These are phyloP conservation scores for Colletotrichum sp. DNA, from an alignment of 2,329 filamentous ascomycete genomes.

Conservation along the genomic window DNA sequence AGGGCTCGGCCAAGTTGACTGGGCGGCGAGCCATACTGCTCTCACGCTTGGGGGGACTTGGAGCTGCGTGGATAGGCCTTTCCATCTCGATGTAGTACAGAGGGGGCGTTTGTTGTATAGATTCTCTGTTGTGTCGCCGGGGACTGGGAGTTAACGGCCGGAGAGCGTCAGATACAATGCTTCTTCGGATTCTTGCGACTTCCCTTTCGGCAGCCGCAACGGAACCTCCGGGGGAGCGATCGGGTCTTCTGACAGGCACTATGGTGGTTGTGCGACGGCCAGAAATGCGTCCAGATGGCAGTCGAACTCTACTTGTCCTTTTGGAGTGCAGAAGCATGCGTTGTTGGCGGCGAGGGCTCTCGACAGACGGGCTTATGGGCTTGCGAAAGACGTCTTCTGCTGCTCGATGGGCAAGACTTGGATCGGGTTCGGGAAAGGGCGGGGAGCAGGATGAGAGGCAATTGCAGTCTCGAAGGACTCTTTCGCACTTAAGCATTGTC, in stretches of 20 bases:
- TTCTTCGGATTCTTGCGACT: not conserved
- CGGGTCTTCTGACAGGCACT: not conserved
- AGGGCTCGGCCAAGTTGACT: not conserved
- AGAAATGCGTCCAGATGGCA: slow-evolving; percentile 23
- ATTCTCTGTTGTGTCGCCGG: not conserved
- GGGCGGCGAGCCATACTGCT: not conserved
- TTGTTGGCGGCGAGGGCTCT: slow-evolving; percentile 38
- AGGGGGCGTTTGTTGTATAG: slow-evolving; percentile 3
- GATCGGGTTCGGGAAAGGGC: not conserved
- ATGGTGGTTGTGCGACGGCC: not conserved
- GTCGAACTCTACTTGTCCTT: slow-evolving; percentile 38
- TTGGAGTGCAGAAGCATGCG: slow-evolving; percentile 37
- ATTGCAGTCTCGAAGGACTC: slow-evolving; percentile 35
- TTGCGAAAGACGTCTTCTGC: slow-evolving; percentile 35
- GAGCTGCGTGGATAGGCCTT: not conserved
- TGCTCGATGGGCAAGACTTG: slow-evolving; percentile 30
- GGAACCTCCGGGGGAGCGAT: not conserved
- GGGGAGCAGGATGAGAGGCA: slow-evolving; percentile 13
- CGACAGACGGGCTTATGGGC: slow-evolving; percentile 33
- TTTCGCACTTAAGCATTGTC: slow-evolving; percentile 48
- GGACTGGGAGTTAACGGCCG: not conserved
- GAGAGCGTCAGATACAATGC: slow-evolving; percentile 2
- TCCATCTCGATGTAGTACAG: slow-evolving; percentile 1
- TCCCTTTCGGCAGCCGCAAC: not conserved
- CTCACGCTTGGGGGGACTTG: not conserved